Evolutionary conservation across 148 eudicot species (phyloP).

Genomic region (Nepenthes gracilis): DNA sequence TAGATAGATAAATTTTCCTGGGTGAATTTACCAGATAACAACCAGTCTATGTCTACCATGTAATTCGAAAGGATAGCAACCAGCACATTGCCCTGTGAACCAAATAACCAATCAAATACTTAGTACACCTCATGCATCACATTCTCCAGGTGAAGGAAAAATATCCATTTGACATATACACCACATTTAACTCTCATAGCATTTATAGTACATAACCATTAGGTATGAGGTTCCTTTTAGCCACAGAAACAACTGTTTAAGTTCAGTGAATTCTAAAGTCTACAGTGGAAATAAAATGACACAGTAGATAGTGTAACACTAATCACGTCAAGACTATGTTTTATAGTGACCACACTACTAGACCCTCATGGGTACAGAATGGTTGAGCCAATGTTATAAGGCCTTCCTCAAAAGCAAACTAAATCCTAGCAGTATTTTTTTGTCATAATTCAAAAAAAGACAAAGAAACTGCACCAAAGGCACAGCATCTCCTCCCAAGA

Average conservation of each 20-base stretch:
- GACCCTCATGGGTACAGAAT: neutral
- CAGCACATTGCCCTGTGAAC: conserved; percentile 64
- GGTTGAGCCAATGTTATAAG: too few relatives aligned
- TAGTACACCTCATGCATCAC: neutral
- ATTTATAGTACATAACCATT: neutral
- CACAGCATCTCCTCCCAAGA: too few relatives aligned
- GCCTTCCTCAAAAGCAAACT: too few relatives aligned
- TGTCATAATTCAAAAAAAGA: too few relatives aligned
- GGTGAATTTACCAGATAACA: conserved; percentile 55
- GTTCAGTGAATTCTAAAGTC: neutral
- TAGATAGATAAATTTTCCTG: neutral
- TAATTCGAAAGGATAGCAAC: conserved; percentile 85
- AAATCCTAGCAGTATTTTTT: too few relatives aligned
- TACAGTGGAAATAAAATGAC: neutral
- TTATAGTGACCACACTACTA: neutral
- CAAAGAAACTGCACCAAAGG: too few relatives aligned
- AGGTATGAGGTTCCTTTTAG: neutral
- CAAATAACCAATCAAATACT: conserved; percentile 6
- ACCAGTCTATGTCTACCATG: conserved; percentile 97
- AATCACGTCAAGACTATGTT: neutral
- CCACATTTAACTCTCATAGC: neutral
- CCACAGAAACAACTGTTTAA: neutral
- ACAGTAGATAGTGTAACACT: neutral
- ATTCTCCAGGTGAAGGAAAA: neutral
- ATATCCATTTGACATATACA: neutral